Conservation (phyloP, 2,329 filamentous ascomycete species). For the Colletotrichum limetticola region DNA sequence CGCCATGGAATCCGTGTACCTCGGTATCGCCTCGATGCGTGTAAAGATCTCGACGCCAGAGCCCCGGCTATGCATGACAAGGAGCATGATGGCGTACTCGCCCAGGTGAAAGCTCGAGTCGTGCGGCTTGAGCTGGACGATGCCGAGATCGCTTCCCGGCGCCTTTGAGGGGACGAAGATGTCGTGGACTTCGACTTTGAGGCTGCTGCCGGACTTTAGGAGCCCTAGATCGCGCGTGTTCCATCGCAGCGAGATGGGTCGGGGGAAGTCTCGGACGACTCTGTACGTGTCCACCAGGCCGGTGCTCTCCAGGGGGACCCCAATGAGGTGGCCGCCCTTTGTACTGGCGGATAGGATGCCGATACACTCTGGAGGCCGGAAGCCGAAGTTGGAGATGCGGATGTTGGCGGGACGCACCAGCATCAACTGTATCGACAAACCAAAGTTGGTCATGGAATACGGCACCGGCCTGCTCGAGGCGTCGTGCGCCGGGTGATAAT, state of each 20-base stretch:
- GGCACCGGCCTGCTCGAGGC: conserved; percentile 13
- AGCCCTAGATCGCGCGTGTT: not conserved
- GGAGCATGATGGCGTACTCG: conserved; percentile 19
- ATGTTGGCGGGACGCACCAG: not conserved
- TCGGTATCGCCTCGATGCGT: conserved; percentile 15
- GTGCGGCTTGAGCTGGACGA: not conserved
- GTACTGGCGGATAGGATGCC: not conserved
- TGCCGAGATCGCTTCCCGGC: not conserved
- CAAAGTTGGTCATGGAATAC: conserved; percentile 32
- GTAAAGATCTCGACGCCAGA: not conserved
- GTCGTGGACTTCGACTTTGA: not conserved
- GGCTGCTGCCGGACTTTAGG: not conserved
- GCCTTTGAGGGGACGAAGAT: conserved; percentile 25
- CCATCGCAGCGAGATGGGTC: conserved; percentile 8
- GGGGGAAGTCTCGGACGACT: conserved; percentile 16
- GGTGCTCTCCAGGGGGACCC: conserved; percentile 13
- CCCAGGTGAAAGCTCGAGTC: conserved; percentile 11
- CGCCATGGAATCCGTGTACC: conserved; percentile 5
- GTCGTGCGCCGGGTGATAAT: conserved; percentile 9
- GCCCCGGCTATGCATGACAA: not conserved
- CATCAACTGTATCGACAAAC: conserved; percentile 21
- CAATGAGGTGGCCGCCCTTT: not conserved
- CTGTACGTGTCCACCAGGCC: not conserved
- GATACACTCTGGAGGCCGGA: not conserved
- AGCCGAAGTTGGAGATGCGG: not conserved